Evolutionary conservation across 805 yeast genomes (phyloP).

Genomic region (Candida boleticola): DNA sequence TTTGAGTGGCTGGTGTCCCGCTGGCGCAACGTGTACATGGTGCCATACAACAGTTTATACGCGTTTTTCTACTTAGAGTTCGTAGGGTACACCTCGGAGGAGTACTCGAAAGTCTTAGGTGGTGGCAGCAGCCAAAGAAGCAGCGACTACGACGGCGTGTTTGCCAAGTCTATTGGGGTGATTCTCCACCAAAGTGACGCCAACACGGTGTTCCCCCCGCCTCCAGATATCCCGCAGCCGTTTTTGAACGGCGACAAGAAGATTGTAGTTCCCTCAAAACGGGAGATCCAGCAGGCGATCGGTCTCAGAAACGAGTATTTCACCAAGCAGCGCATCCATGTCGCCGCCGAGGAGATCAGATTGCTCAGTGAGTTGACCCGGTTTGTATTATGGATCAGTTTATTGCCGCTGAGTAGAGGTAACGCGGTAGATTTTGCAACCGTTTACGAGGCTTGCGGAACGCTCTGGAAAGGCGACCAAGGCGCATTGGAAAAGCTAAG

Average conservation of each 20-base stretch:
- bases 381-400: constrained; percentile 27
- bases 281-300: constrained; percentile 28
- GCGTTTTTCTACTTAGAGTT: neutral
- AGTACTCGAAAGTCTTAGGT: neutral
- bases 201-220: constrained; percentile 25
- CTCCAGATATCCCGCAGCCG: constrained; percentile 45
- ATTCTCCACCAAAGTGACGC: constrained; percentile 28
- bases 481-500: constrained; percentile 11
- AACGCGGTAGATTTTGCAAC: constrained; percentile 13
- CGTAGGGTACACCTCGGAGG: neutral
- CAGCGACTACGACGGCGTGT: constrained; percentile 3
- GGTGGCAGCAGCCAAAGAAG: neutral
- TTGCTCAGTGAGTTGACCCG: constrained; percentile 34
- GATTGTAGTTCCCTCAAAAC: constrained; percentile 35
- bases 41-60: neutral
- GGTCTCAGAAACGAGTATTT: constrained; percentile 37
- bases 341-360: constrained; percentile 41
- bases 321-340: constrained; percentile 35
- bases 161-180: constrained; percentile 30
- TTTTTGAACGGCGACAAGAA: constrained; percentile 40
- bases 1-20: neutral
- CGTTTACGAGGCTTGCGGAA: constrained; percentile 22
- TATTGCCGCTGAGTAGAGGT: too few species aligned
- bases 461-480: constrained; percentile 16
- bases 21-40: neutral